Percentiles rank a stretch among this genome's conserved stretches.
These are phyloP conservation scores for Hyaloscypha hepaticicola DNA, from an alignment of 495 filamentous ascomycete genomes.

Conservation along the genomic window DNA sequence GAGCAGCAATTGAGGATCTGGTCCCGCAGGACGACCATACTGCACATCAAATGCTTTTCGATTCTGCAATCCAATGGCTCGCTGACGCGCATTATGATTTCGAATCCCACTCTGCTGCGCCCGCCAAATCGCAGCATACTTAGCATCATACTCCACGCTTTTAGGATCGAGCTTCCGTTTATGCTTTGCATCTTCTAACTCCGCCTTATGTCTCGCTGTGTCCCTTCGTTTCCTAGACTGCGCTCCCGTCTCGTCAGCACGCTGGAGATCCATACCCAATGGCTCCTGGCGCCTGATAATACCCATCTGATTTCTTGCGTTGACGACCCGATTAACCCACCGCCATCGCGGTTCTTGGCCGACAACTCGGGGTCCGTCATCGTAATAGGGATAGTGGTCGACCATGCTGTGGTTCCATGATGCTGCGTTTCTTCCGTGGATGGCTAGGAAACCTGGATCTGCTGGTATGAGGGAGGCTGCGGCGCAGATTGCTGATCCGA, in stretches of 20 bases:
- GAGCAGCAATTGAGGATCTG: neutral
- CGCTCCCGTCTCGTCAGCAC: neutral
- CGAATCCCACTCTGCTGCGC: neutral
- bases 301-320: neutral
- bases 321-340: neutral
- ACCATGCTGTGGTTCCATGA: neutral
- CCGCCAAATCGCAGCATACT: neutral
- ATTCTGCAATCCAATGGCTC: neutral
- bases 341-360: neutral
- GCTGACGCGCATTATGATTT: neutral
- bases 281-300: neutral
- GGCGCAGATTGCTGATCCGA: too few relatives aligned
- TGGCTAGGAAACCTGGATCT: too few relatives aligned
- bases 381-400: neutral
- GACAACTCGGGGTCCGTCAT: neutral
- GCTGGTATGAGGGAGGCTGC: too few relatives aligned
- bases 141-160: neutral
- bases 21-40: neutral
- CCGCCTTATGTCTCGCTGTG: neutral
- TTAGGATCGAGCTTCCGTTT: neutral
- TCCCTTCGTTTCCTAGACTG: neutral
- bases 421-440: neutral
- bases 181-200: neutral
- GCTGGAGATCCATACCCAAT: neutral
- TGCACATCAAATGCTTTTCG: neutral